A percentile compares a stretch with the other conserved stretches of the same genome.
These are phyloP conservation scores for Paxillus rubicundulus DNA, from an alignment of 768 basidiomycete genomes.

Conservation along the genomic window DNA sequence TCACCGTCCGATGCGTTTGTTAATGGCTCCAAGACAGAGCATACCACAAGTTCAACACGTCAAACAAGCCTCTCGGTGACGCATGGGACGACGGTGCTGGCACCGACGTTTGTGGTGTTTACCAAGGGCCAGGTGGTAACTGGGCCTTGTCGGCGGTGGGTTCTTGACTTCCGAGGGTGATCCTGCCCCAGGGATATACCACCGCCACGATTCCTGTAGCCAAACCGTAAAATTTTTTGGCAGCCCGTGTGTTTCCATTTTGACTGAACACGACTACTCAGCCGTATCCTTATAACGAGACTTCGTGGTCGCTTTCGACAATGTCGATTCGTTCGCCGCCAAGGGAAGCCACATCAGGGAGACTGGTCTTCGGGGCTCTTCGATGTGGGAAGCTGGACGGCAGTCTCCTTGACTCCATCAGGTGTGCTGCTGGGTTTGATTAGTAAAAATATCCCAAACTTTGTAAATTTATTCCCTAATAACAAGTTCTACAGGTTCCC, in stretches of 20 bases:
- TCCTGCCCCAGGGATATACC: conserved; percentile 44
- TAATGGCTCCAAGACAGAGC: conserved; percentile 30
- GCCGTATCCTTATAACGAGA: conserved; percentile 66
- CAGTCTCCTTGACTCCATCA: conserved; percentile 58
- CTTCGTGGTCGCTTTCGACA: conserved; percentile 63
- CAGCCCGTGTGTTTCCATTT: too few species aligned
- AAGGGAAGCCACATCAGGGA: conserved; percentile 61
- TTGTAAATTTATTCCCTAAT: too few species aligned
- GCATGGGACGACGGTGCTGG: conserved; percentile 51
- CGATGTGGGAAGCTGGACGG: conserved; percentile 73
- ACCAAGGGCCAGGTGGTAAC: conserved; percentile 45
- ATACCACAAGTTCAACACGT: conserved; percentile 50
- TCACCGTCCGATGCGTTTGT: conserved; percentile 37
- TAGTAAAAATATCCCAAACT: too few species aligned
- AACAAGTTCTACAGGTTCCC: conserved; percentile 36
- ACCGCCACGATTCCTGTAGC: conserved; percentile 61
- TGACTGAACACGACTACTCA: conserved; percentile 26
- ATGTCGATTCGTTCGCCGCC: conserved; percentile 52
- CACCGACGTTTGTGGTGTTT: conserved; percentile 53
- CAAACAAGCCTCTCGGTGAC: conserved; percentile 47
- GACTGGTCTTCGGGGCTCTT: conserved; percentile 57
- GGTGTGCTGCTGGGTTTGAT: not conserved
- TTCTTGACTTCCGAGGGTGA: conserved; percentile 39
- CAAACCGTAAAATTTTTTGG: conserved; percentile 55
- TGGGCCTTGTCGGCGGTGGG: conserved; percentile 54